Evolutionary conservation across 768 basidiomycete genomes (phyloP), one percentile per base, ranked within the genome.

Genomic region (Glaciozyma antarctica): DNA sequence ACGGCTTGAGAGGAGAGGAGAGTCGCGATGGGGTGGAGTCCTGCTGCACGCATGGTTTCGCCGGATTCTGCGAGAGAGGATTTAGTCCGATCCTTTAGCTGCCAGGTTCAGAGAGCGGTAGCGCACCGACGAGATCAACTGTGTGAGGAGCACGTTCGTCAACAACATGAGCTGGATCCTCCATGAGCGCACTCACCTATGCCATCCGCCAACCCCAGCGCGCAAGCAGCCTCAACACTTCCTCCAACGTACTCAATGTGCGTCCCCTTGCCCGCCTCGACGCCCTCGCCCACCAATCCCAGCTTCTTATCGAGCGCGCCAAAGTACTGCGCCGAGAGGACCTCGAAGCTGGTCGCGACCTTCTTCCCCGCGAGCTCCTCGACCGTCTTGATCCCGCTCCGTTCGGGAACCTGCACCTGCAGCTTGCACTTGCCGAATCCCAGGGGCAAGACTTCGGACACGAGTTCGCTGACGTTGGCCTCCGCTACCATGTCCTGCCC

Each of bases 31-130:
- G 94, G 85, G 76, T 88, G 88, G 62, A 98, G 81, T 45, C 94
- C 95, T 0, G 93, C 93, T 30, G 94, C 95, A 43, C 94, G 89
- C 95, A 99, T 99, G 12, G 95, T 99, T 73, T 99, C 95, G 51
- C 95, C 95, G 22, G 94, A 99, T 78, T 98, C 94, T 93, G 75
- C 48, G 56, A 44, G 28, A 53, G 28, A 32, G 22, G 17, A 22
- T 49, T 59, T 41, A 52, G 56, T 34, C 8, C 3, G 4, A 8
- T 22, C 4, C 38, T 67, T 28, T 26, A 16, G 51, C n/a, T 6
- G 51, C 8, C 7, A 28, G 26, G 24, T 32, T 28, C n/a, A n/a
- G 24, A 52, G 26, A 56, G 15, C 16, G 26, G 41, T 16, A 55
- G 28, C 85, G 73, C 68, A 90, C 92, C 88, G 68, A 97, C 94